Base-by-base conservation (phyloP, 371 early-diverging fungal species). In the Mucor indicus region DNA sequence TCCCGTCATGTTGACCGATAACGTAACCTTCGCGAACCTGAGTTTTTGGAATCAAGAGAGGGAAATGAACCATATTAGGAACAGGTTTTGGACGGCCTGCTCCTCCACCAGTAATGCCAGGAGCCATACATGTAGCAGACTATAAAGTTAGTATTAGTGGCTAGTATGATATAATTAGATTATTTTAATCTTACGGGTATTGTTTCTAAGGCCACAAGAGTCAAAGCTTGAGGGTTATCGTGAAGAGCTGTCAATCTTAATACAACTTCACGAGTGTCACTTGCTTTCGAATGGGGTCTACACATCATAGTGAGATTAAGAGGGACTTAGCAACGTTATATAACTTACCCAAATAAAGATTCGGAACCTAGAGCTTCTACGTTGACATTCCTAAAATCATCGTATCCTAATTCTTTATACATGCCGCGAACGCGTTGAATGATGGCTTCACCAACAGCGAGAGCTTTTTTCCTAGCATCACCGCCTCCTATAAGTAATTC, bases 111-210 rank as follows among this genome's bases (percentile, higher is more conserved):
- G 70, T 85, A 39, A 88, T 86, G 15, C 87, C 89, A 0, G 89
- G 89, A 8, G 83, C 85, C 80, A 86, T 88, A 40, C 84, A 83
- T 7, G 89, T 88, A 9, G 85, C 89, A 16, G 82, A 60, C 80
- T 81, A 54, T 6, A n/a, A n/a, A n/a, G n/a, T n/a, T n/a, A n/a
- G n/a, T n/a, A n/a, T n/a, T n/a, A n/a, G n/a, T n/a, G 27, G 4
- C 15, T 4, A 11, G 24, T 17, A 13, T 22, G 16, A 17, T 25
- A 2, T 24, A 11, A 25, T 2, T 5, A 24, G 4, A 9, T n/a
- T 17, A 9, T 37, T 35, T 23, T 6, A 46, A 17, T 46, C 64
- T 50, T 69, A 77, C 84, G 11, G 89, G 85, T 36, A 85, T 82
- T 2, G 83, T 48, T 55, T 88, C 89, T 55, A 84, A 69, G 20